Percentiles rank a stretch among this genome's conserved stretches.
phyloP scores from a whole-genome alignment of 2,329 filamentous ascomycete species.

The Alternaria ventricosa region DNA sequence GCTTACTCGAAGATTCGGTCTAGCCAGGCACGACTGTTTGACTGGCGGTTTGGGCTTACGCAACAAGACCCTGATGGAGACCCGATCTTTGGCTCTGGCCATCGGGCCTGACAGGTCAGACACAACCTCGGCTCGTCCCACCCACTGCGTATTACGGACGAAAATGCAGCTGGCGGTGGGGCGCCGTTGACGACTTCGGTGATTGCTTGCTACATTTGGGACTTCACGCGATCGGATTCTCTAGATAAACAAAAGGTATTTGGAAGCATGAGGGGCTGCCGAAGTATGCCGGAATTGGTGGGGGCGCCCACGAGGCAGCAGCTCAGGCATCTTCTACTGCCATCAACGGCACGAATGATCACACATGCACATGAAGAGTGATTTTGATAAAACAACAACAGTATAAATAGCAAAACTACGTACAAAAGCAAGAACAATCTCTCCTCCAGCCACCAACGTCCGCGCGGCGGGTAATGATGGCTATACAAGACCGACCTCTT shows the following conservation, averaged over 20 bases:
- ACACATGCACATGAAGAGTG: neutral
- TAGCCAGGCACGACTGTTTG: neutral
- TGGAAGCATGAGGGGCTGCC: neutral
- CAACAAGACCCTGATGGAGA: neutral
- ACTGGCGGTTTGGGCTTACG: neutral
- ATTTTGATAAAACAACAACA: neutral
- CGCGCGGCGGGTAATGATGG: conserved; percentile 8
- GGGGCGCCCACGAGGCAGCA: neutral
- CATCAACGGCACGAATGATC: neutral
- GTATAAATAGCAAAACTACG: neutral
- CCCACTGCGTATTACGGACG: neutral
- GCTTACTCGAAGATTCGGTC: neutral
- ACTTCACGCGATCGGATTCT: neutral
- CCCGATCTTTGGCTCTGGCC: neutral
- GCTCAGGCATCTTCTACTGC: neutral
- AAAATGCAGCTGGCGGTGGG: neutral
- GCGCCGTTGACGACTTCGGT: neutral
- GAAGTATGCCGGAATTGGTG: neutral
- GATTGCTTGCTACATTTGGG: conserved; percentile 1
- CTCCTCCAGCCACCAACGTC: conserved; percentile 4
- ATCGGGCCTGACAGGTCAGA: neutral
- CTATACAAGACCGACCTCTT: conserved; percentile 15
- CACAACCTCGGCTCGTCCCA: conserved; percentile 4
- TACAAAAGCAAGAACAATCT: neutral
- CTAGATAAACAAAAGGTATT: neutral